Percentiles rank a stretch among this genome's conserved stretches.
phyloP scores from a whole-genome alignment of 2,329 filamentous ascomycete species.

The Didymella pomorum region DNA sequence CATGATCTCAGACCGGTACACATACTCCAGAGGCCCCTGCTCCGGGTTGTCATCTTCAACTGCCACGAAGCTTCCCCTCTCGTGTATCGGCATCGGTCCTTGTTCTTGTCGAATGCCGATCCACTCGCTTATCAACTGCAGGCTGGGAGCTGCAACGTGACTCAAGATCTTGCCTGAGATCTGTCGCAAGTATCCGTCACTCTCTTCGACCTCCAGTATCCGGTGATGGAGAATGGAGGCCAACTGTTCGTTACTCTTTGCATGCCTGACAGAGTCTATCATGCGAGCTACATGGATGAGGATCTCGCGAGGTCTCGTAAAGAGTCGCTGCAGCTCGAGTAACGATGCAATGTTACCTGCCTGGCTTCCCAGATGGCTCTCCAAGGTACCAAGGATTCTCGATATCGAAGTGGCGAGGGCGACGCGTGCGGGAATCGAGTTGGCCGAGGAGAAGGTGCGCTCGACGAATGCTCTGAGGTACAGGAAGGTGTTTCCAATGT shows the following conservation, averaged over 20 bases:
- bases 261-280: constrained; percentile 56
- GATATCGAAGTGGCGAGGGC: constrained; percentile 54
- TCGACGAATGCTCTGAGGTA: constrained; percentile 50
- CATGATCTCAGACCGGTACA: constrained; percentile 70
- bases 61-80: constrained; percentile 42
- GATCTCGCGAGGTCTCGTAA: constrained; percentile 60
- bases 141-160: constrained; percentile 70
- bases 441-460: constrained; percentile 44
- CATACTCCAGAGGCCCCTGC: constrained; percentile 60
- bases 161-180: constrained; percentile 73
- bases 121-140: constrained; percentile 75
- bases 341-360: constrained; percentile 43
- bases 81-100: constrained; percentile 34
- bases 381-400: constrained; percentile 52
- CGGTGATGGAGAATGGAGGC: constrained; percentile 49
- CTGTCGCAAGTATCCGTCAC: constrained; percentile 66
- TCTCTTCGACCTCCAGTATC: constrained; percentile 65
- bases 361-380: constrained; percentile 48
- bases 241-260: constrained; percentile 50
- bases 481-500: constrained; percentile 48
- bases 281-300: constrained; percentile 63
- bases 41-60: constrained; percentile 38
- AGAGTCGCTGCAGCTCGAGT: constrained; percentile 52
- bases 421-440: constrained; percentile 50
- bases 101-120: constrained; percentile 67